Evolutionary conservation across 495 filamentous ascomycete species (phyloP), one percentile per base, ranked within the genome.

Genomic region (Aspergillus homomorphus): DNA sequence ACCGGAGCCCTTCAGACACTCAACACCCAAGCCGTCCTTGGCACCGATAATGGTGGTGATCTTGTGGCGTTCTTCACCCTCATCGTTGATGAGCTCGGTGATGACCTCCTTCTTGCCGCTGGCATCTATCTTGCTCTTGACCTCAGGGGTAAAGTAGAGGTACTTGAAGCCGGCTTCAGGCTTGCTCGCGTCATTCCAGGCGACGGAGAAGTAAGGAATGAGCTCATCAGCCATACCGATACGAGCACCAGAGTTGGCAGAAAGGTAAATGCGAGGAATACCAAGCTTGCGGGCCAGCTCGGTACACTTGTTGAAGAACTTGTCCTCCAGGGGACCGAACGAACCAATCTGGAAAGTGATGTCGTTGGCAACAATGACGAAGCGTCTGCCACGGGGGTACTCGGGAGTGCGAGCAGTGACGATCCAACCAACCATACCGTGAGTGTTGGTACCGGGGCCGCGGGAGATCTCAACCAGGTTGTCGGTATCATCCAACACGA

Each of bases 291-390:
- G 82, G 53, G 94, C 94, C 57, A 97, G 81, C 74, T 98, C 92
- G 14, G 94, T 96, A 76, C 94, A 98, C 82, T 97, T 97, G 79
- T 91, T 86, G 86, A 98, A 98, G 85, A 96, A 98, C 62, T 89
- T 89, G 73, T 98, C 94, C 78, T 98, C 94, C 73, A 84, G 84
- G 18, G 94, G 94, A 53, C 94, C 94, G 73, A 98, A 98, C 16
- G 91, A 96, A 66, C 94, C 94, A 65, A 98, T 98, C 80, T 94
- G 94, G 81, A 90, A 98, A 21, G 94, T 98, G 74, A 98, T 98
- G 69, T 98, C 94, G 80, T 98, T 98, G 82, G 94, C 91, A 54
- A 98, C 87, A 61, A 98, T 90, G 69, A 98, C 82, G 74, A 98
- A 98, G 66, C 90, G 87, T 54, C 94, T 82, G 56, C 94, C 94